phyloP scores from a whole-genome alignment of 23 red algal genomes.

The Gracilaria domingensis region DNA sequence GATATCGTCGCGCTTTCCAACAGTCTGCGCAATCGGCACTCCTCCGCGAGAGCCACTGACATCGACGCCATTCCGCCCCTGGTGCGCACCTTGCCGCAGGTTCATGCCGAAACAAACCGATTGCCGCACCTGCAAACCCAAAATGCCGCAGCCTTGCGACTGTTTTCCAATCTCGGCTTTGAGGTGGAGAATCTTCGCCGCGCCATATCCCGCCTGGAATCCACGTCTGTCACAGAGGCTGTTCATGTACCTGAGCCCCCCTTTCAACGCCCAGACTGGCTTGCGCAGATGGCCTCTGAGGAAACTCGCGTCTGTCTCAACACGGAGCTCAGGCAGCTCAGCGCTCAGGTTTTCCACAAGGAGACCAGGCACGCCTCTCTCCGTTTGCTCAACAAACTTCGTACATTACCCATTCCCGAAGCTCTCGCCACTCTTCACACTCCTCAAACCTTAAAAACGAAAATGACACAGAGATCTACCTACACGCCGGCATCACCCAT shows the following conservation, averaged over 20 bases:
- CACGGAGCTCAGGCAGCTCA: slow-evolving; percentile 3
- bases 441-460: background rate
- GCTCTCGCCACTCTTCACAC: slow-evolving; percentile 14
- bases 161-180: slow-evolving; percentile 52
- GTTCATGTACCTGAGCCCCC: slow-evolving; percentile 1
- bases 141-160: slow-evolving; percentile 41
- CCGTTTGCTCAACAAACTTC: slow-evolving; percentile 37
- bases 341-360: slow-evolving; percentile 11
- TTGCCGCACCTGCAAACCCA: slow-evolving; percentile 16
- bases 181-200: slow-evolving; percentile 40
- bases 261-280: slow-evolving; percentile 15
- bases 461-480: background rate
- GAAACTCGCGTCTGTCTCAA: slow-evolving; percentile 37
- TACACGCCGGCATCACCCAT: slow-evolving; percentile 1
- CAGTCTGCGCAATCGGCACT: slow-evolving; percentile 31
- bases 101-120: slow-evolving; percentile 51
- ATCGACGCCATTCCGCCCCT: slow-evolving; percentile 47
- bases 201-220: slow-evolving; percentile 20
- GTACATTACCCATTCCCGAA: slow-evolving; percentile 20
- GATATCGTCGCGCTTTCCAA: slow-evolving; percentile 40
- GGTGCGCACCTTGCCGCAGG: slow-evolving; percentile 30
- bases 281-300: slow-evolving; percentile 31
- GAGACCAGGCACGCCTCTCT: slow-evolving; percentile 20
- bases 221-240: slow-evolving; percentile 29
- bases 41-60: background rate